A percentile compares a stretch with the other conserved stretches of the same genome.
phyloP scores from a whole-genome alignment of 805 yeast species.

The Nakazawaea sp. region DNA sequence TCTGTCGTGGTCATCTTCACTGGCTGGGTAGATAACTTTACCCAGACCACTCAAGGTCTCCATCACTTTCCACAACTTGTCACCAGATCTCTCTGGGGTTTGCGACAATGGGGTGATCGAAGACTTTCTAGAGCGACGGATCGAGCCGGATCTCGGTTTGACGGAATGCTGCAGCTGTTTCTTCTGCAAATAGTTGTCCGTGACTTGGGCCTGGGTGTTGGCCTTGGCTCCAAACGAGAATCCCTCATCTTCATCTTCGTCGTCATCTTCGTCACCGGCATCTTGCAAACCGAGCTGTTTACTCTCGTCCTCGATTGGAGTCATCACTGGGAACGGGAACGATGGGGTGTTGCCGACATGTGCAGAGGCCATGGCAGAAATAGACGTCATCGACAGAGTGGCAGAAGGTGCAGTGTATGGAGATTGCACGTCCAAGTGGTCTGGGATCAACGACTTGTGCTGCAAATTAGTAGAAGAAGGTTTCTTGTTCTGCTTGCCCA shows the following conservation, averaged over 20 bases:
- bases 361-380: slow-evolving; percentile 39
- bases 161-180: slow-evolving; percentile 6
- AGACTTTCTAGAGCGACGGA: slow-evolving; percentile 13
- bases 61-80: slow-evolving; percentile 84
- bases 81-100: slow-evolving; percentile 34
- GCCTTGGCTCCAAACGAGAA: slow-evolving; percentile 57
- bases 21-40: slow-evolving; percentile 63
- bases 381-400: slow-evolving; percentile 59
- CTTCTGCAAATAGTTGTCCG: slow-evolving; percentile 28
- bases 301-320: slow-evolving; percentile 28
- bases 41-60: slow-evolving; percentile 78
- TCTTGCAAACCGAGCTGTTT: slow-evolving; percentile 22
- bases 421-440: slow-evolving; percentile 34
- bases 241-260: slow-evolving; percentile 36
- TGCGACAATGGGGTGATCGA: slow-evolving; percentile 4
- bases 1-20: slow-evolving; percentile 54
- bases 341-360: slow-evolving; percentile 24
- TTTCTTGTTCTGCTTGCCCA: slow-evolving; percentile 16
- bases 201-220: slow-evolving; percentile 45
- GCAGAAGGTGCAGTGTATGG: slow-evolving; percentile 80
- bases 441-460: slow-evolving; percentile 20
- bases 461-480: slow-evolving; percentile 17
- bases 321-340: slow-evolving; percentile 44
- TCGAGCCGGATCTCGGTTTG: slow-evolving; percentile 20
- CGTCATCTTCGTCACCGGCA: slow-evolving; percentile 16